A percentile compares a stretch with the other conserved stretches of the same genome.
phyloP scores from a whole-genome alignment of 2,329 filamentous ascomycete species.

The Botrytis aclada region DNA sequence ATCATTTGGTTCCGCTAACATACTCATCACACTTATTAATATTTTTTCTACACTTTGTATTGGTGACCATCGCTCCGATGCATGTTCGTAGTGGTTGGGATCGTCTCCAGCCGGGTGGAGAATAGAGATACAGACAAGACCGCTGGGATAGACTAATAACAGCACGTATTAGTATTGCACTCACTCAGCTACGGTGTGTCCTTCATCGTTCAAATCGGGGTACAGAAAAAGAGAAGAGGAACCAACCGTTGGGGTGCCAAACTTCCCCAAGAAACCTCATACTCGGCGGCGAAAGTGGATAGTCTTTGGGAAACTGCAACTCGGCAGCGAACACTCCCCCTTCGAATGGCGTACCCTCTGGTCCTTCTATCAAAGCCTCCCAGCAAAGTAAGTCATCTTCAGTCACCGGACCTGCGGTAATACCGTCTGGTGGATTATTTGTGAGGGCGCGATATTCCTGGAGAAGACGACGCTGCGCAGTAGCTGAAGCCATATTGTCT shows the following conservation, averaged over 20 bases:
- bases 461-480: conserved; percentile 77
- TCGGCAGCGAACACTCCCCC: conserved; percentile 94
- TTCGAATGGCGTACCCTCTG: conserved; percentile 93
- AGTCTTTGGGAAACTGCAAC: conserved; percentile 92
- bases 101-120: conserved; percentile 94
- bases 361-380: conserved; percentile 95
- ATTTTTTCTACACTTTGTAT: conserved; percentile 99
- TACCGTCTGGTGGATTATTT: conserved; percentile 94
- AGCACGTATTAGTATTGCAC: background rate
- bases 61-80: conserved; percentile 91
- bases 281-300: conserved; percentile 90
- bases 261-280: conserved; percentile 95
- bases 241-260: conserved; percentile 91
- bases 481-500: conserved; percentile 53
- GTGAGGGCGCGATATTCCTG: conserved; percentile 94
- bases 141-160: conserved; percentile 76
- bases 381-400: conserved; percentile 96
- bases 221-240: background rate
- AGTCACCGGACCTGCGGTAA: conserved; percentile 86
- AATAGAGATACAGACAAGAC: conserved; percentile 96
- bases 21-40: conserved; percentile 93
- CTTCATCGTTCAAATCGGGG: background rate
- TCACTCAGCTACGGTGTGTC: background rate
- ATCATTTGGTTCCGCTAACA: conserved; percentile 96
- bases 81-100: conserved; percentile 96